phyloP scores from a whole-genome alignment of 257 asterid genomes.

The Rubia yunnanensis region DNA sequence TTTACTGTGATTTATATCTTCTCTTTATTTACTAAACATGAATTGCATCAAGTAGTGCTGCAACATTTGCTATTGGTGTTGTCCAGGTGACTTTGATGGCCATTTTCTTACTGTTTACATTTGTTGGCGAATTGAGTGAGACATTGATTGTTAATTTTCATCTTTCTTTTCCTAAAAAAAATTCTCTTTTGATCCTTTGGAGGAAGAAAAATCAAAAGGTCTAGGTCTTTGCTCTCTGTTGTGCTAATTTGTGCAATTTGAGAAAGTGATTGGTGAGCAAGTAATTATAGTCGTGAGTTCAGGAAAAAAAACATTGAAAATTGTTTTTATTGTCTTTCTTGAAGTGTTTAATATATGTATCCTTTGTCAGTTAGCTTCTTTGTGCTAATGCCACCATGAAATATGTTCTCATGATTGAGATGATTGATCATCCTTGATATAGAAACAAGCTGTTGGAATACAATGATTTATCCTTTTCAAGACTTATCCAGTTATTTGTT shows the following conservation, averaged over 20 bases:
- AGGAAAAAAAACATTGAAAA: no score
- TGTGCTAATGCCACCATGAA: neutral
- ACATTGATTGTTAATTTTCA: neutral
- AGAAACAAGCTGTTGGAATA: neutral
- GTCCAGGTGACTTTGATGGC: slow-evolving; percentile 53
- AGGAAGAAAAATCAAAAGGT: no score
- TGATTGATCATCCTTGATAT: neutral
- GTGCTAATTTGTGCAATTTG: no score
- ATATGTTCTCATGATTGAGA: neutral
- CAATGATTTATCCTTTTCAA: neutral
- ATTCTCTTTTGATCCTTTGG: neutral
- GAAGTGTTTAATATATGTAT: neutral
- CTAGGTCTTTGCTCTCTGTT: no score
- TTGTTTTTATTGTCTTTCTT: neutral
- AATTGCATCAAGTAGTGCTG: slow-evolving; percentile 68
- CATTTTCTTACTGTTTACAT: slow-evolving; percentile 1
- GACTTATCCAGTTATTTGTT: neutral
- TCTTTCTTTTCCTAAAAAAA: neutral
- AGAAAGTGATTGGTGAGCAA: no score
- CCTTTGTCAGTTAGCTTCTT: neutral
- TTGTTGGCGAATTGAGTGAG: neutral
- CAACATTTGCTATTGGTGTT: slow-evolving; percentile 73
- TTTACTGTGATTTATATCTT: slow-evolving; percentile 9
- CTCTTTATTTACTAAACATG: slow-evolving; percentile 41
- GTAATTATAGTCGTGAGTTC: neutral